These are phyloP conservation scores for Arthrobotrys pseudoclavata DNA, from an alignment of 2,329 filamentous ascomycete species.

Conservation along the genomic window DNA sequence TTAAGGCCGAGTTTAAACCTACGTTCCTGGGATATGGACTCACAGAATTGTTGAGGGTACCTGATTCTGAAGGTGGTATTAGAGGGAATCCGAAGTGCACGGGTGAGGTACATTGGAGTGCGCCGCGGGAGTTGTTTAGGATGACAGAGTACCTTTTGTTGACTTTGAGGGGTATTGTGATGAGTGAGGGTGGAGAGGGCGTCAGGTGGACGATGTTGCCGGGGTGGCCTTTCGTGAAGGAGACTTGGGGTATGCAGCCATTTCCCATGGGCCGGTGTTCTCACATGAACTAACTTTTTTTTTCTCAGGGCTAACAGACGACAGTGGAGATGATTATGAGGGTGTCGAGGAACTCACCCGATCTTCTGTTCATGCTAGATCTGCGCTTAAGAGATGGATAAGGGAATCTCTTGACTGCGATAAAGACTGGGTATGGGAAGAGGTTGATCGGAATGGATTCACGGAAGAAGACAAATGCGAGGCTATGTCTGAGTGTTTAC, in stretches of 20 bases:
- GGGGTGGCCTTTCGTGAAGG: constrained; percentile 74
- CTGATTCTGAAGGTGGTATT: constrained; percentile 81
- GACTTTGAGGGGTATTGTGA: constrained; percentile 72
- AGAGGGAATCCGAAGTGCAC: constrained; percentile 68
- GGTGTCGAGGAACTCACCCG: constrained; percentile 42
- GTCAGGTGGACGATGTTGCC: constrained; percentile 71
- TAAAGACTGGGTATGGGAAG: constrained; percentile 65
- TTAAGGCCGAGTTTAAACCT: constrained; percentile 82
- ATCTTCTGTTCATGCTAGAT: constrained; percentile 29
- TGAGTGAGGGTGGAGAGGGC: constrained; percentile 68
- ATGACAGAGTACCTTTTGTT: constrained; percentile 84
- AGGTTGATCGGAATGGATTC: constrained; percentile 72
- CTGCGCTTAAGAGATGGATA: constrained; percentile 58
- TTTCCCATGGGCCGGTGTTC: constrained; percentile 67
- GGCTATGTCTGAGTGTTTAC: constrained; percentile 77
- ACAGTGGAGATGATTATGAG: constrained; percentile 45
- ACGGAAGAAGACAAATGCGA: constrained; percentile 79
- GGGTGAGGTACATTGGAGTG: constrained; percentile 76
- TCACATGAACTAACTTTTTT: constrained; percentile 67
- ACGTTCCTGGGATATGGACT: constrained; percentile 87
- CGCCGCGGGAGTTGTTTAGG: constrained; percentile 88
- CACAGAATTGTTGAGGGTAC: constrained; percentile 88
- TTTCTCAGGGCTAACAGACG: constrained; percentile 65
- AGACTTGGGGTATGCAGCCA: constrained; percentile 67
- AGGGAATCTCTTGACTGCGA: constrained; percentile 56